Conservation (phyloP, 2,329 filamentous ascomycete species). For the Talaromyces islandicus region DNA sequence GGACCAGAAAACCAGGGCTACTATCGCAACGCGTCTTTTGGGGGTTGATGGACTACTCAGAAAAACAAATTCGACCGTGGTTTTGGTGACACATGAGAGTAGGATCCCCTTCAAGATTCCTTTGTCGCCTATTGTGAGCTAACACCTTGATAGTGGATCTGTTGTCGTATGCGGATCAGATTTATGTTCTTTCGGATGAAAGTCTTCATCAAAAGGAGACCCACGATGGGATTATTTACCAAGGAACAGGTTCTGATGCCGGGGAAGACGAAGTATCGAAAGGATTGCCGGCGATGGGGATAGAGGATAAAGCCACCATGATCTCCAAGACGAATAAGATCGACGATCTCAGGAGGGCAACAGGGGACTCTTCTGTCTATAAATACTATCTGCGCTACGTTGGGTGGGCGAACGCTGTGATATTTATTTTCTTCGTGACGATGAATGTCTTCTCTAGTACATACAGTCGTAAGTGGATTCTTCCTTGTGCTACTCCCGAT, state of each 20-base stretch:
- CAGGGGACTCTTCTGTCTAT: constrained; percentile 39
- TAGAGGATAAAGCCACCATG: neutral
- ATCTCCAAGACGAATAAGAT: constrained; percentile 19
- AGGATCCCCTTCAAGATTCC: neutral
- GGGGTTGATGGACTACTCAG: constrained; percentile 6
- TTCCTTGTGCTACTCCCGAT: neutral
- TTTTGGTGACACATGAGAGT: constrained; percentile 7
- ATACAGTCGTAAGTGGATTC: constrained; percentile 15
- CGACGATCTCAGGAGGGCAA: constrained; percentile 14
- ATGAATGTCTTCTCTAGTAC: constrained; percentile 35
- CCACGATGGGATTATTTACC: constrained; percentile 9
- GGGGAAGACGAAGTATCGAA: neutral
- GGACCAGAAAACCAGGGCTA: constrained; percentile 6
- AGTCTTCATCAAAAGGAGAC: constrained; percentile 25
- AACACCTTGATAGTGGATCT: constrained; percentile 22
- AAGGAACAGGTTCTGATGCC: neutral
- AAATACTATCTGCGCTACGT: constrained; percentile 34
- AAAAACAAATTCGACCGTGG: constrained; percentile 5
- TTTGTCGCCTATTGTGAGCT: neutral
- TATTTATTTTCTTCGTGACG: constrained; percentile 33
- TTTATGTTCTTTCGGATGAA: constrained; percentile 35
- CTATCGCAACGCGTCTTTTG: constrained; percentile 5
- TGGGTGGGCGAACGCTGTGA: constrained; percentile 26
- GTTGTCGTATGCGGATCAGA: constrained; percentile 36
- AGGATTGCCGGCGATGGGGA: neutral